A percentile compares a stretch with the other conserved stretches of the same genome.
phyloP scores from a whole-genome alignment of 805 yeast species.

The Kodamaea lidongshanica region DNA sequence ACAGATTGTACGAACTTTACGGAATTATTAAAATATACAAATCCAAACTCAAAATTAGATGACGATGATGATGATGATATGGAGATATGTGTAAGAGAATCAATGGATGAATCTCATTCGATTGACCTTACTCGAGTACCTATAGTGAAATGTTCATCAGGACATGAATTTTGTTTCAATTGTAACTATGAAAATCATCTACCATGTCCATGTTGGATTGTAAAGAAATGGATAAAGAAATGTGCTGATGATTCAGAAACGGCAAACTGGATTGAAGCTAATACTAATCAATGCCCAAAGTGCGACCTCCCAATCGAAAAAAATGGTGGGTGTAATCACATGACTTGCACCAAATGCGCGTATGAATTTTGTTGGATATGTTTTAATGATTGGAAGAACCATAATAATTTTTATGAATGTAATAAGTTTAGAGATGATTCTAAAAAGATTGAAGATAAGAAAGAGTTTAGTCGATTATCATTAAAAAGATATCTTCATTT shows the following conservation, averaged over 20 bases:
- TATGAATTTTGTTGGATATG: constrained; percentile 95
- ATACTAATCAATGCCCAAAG: constrained; percentile 82
- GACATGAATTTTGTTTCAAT: constrained; percentile 70
- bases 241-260: constrained; percentile 87
- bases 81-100: constrained; percentile 5
- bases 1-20: constrained; percentile 68
- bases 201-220: constrained; percentile 76
- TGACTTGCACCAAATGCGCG: constrained; percentile 75
- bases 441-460: constrained; percentile 37
- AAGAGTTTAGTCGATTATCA: constrained; percentile 40
- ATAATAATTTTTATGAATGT: constrained; percentile 66
- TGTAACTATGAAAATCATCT: constrained; percentile 74
- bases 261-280: constrained; percentile 74
- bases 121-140: constrained; percentile 41
- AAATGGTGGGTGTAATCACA: constrained; percentile 96
- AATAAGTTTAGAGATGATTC: constrained; percentile 36
- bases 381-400: constrained; percentile 65
- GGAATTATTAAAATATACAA: constrained; percentile 16
- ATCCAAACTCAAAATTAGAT: constrained; percentile 12
- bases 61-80: constrained; percentile 14
- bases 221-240: constrained; percentile 66
- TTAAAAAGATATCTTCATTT: constrained; percentile 67
- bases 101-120: constrained; percentile 5
- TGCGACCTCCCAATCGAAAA: constrained; percentile 80
- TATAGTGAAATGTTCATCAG: constrained; percentile 58